phyloP scores from a whole-genome alignment of 768 basidiomycete genomes.

The Lactarius quietus region DNA sequence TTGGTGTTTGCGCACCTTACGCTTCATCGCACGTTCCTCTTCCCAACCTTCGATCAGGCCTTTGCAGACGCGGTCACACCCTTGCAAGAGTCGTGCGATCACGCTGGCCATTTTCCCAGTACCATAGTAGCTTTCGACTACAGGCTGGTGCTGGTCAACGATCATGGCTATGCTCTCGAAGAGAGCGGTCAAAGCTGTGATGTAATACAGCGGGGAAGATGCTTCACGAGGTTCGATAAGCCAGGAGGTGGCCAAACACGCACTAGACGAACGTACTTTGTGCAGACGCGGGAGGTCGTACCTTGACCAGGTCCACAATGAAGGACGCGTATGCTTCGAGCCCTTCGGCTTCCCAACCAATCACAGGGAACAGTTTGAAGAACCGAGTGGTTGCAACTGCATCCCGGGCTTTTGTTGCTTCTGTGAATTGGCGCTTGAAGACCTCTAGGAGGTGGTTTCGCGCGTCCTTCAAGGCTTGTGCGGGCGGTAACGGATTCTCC shows the following conservation, averaged over 20 bases:
- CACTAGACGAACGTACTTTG: conserved; percentile 58
- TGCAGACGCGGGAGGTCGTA: conserved; percentile 69
- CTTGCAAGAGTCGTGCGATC: conserved; percentile 68
- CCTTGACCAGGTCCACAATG: conserved; percentile 84
- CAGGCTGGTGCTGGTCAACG: conserved; percentile 94
- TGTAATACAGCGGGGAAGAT: conserved; percentile 89
- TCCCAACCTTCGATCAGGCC: conserved; percentile 81
- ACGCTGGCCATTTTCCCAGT: conserved; percentile 80
- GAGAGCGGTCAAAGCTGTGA: conserved; percentile 83
- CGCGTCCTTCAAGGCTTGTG: conserved; percentile 73
- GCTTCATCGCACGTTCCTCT: conserved; percentile 79
- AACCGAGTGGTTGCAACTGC: conserved; percentile 86
- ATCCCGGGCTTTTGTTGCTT: conserved; percentile 78
- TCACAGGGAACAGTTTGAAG: conserved; percentile 95
- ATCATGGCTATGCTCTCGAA: conserved; percentile 96
- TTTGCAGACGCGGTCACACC: conserved; percentile 82
- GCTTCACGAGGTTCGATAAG: conserved; percentile 44
- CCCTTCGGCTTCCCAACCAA: conserved; percentile 91
- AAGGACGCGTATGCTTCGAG: conserved; percentile 90
- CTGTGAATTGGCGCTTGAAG: conserved; percentile 76
- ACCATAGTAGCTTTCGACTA: conserved; percentile 98
- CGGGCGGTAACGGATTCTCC: conserved; percentile 81
- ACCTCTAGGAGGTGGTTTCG: conserved; percentile 70
- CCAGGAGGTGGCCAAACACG: conserved; percentile 12
- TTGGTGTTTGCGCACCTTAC: conserved; percentile 51